These are phyloP conservation scores for Bidens hawaiensis DNA, from an alignment of 140 eudicot genomes.

Conservation along the genomic window DNA sequence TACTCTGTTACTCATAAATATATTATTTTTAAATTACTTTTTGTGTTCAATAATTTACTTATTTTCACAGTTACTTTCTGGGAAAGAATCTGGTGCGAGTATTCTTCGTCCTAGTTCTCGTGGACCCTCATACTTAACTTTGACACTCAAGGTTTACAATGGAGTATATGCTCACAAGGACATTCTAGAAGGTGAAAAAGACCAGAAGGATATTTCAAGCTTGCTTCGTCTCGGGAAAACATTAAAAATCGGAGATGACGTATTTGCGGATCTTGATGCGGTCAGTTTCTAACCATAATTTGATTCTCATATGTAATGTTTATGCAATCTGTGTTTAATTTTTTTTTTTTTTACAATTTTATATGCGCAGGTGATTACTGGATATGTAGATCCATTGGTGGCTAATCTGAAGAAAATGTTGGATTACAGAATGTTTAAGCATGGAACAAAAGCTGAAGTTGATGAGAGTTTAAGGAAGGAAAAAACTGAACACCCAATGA, in stretches of 20 bases:
- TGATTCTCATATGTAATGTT: background rate
- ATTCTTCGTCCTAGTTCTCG: constrained; percentile 79
- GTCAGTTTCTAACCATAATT: constrained; percentile 19
- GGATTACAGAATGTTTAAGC: constrained; percentile 59
- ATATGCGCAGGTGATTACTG: constrained; percentile 52
- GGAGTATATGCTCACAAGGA: constrained; percentile 82
- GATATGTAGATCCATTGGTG: constrained; percentile 72
- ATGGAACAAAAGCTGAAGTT: constrained; percentile 69
- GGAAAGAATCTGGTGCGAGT: constrained; percentile 79
- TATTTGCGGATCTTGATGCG: constrained; percentile 74
- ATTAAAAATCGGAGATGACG: constrained; percentile 68
- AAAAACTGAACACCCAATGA: constrained; percentile 58
- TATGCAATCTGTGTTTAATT: background rate
- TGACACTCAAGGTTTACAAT: constrained; percentile 66
- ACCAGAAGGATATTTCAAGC: constrained; percentile 67
- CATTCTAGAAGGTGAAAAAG: constrained; percentile 74
- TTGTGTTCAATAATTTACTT: background rate
- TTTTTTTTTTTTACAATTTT: background rate
- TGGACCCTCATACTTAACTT: constrained; percentile 67
- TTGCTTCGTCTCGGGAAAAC: constrained; percentile 73
- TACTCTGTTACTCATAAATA: background rate
- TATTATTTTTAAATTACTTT: background rate
- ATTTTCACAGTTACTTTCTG: constrained; percentile 48
- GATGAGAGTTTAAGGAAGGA: constrained; percentile 65
- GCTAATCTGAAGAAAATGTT: constrained; percentile 68